Evolutionary conservation across 208 protist genomes (phyloP).

Genomic region (Acanthamoeba lugdunensis): DNA sequence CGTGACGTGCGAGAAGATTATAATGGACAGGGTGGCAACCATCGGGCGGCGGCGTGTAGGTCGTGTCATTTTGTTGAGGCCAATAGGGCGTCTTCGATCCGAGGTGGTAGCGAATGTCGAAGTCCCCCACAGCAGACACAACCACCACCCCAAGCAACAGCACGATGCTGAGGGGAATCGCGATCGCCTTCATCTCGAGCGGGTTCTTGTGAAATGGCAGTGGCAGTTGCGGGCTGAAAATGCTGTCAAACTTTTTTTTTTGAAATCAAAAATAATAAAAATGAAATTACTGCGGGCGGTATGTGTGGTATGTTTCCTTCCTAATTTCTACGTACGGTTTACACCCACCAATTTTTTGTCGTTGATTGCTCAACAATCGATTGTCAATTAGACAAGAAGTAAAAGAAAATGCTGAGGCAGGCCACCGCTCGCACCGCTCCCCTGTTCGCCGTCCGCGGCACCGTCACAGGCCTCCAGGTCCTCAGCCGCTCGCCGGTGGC

Average conservation of each 20-base stretch:
- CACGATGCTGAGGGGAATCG: not conserved
- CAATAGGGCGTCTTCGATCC: constrained; percentile 48
- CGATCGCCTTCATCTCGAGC: not conserved
- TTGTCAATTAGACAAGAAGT: too few relatives aligned
- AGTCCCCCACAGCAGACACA: not conserved
- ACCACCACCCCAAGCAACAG: not conserved
- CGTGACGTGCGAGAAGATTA: constrained; percentile 32
- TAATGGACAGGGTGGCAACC: not conserved
- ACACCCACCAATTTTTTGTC: too few relatives aligned
- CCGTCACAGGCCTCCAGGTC: not conserved
- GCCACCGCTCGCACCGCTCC: not conserved
- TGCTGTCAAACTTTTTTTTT: too few relatives aligned
- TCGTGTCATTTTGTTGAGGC: not conserved
- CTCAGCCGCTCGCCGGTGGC: not conserved
- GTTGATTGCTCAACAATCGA: too few relatives aligned
- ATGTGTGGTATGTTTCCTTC: too few relatives aligned
- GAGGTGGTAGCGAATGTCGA: constrained; percentile 42
- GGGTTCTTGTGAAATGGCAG: too few relatives aligned
- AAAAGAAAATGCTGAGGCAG: not conserved
- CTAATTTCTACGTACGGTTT: too few relatives aligned
- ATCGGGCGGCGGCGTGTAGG: constrained; percentile 8
- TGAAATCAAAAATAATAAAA: too few relatives aligned
- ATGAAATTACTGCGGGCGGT: too few relatives aligned
- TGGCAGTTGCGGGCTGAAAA: too few relatives aligned
- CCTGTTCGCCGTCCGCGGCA: not conserved